These are phyloP conservation scores for Scutellaria baicalensis DNA, from an alignment of 257 asterid species.

Conservation along the genomic window DNA sequence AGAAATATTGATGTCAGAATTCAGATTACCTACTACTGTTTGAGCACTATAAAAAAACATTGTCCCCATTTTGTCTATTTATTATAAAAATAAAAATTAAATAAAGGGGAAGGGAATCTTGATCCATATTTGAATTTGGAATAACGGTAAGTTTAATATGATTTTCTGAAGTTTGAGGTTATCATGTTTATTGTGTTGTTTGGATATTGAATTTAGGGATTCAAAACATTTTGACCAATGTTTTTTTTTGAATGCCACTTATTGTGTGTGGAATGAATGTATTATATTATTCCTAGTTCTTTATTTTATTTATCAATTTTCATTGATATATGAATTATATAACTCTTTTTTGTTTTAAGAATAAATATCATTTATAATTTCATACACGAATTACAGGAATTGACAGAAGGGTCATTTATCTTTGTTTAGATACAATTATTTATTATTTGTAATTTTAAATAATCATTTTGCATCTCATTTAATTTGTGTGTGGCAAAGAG, in stretches of 20 bases:
- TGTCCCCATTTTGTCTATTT: neutral
- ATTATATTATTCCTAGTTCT: too few relatives aligned
- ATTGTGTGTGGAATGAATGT: too few relatives aligned
- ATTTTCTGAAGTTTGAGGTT: conserved; percentile 19
- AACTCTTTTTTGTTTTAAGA: too few relatives aligned
- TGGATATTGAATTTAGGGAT: conserved; percentile 7
- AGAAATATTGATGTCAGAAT: conserved; percentile 26
- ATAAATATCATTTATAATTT: too few relatives aligned
- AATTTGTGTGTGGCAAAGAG: too few relatives aligned
- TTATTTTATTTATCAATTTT: too few relatives aligned
- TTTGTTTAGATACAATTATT: too few relatives aligned
- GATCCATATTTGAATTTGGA: conserved; percentile 37
- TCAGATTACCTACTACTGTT: conserved; percentile 25
- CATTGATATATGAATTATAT: too few relatives aligned
- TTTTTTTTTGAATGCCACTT: neutral
- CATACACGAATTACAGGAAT: too few relatives aligned
- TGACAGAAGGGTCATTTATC: too few relatives aligned
- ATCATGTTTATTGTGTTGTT: conserved; percentile 2
- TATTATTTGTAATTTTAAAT: too few relatives aligned
- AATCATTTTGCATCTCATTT: too few relatives aligned
- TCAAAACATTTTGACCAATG: conserved; percentile 11
- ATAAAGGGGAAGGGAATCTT: conserved; percentile 23
- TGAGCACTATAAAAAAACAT: neutral
- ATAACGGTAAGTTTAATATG: conserved; percentile 28
- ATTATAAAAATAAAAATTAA: neutral